These are phyloP conservation scores for Vigna unguiculata DNA, from an alignment of 306 rosid genomes.

Conservation along the genomic window DNA sequence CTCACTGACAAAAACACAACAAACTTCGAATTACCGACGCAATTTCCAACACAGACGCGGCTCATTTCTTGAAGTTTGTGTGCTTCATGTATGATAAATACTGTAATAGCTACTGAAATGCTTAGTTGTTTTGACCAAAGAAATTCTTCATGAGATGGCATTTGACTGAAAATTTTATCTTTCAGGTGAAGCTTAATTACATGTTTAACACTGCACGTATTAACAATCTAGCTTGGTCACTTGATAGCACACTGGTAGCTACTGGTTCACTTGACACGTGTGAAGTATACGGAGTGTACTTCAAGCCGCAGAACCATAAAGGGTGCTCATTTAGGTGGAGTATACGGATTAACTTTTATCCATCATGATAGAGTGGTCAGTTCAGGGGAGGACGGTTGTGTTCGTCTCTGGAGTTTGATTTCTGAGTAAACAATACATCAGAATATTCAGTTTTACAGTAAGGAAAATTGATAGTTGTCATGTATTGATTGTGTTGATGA, in stretches of 20 bases:
- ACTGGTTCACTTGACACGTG: conserved; percentile 94
- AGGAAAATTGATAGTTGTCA: conserved; percentile 26
- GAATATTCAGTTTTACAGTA: conserved; percentile 41
- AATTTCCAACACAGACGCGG: not conserved
- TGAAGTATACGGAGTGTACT: conserved; percentile 78
- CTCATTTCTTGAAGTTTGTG: conserved; percentile 10
- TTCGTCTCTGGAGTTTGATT: conserved; percentile 83
- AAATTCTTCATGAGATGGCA: conserved; percentile 32
- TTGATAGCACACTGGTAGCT: conserved; percentile 83
- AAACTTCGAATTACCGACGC: conserved; percentile 12
- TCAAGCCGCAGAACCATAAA: conserved; percentile 83
- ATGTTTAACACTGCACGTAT: conserved; percentile 95
- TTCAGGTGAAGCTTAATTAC: conserved; percentile 91
- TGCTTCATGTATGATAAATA: not conserved
- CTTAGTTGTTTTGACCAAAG: not conserved
- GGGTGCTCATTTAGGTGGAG: conserved; percentile 95
- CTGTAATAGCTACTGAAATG: conserved; percentile 8
- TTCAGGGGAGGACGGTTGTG: conserved; percentile 95
- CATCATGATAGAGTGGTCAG: conserved; percentile 69
- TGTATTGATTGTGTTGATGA: conserved; percentile 10
- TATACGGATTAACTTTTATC: conserved; percentile 79
- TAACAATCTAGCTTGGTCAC: conserved; percentile 97
- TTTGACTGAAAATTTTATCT: conserved; percentile 36
- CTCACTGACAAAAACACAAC: conserved; percentile 22
- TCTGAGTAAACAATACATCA: conserved; percentile 48